Evolutionary conservation across 768 basidiomycete species (phyloP).

Genomic region (Auricularia sp.): DNA sequence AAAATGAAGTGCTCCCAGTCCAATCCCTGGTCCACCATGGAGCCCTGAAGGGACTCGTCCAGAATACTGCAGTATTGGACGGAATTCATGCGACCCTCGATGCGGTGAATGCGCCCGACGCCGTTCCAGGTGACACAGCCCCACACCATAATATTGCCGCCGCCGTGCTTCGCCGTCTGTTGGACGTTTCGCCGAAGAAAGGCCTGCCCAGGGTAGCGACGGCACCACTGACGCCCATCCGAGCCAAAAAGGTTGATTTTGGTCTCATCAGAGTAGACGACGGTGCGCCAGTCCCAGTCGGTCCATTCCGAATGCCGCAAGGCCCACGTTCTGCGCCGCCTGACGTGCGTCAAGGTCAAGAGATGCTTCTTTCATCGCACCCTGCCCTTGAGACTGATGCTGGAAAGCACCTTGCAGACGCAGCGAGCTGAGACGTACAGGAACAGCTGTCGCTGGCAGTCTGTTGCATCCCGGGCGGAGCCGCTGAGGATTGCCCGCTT

Average conservation of each 20-base stretch:
- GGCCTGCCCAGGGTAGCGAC: slow-evolving; percentile 19
- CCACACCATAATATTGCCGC: slow-evolving; percentile 28
- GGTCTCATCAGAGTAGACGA: slow-evolving; percentile 26
- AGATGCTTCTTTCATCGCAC: slow-evolving; percentile 12
- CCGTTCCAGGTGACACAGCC: slow-evolving; percentile 22
- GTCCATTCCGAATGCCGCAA: slow-evolving; percentile 17
- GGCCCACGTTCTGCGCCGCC: slow-evolving; percentile 15
- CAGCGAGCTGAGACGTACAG: slow-evolving; percentile 1
- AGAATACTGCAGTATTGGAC: slow-evolving; percentile 20
- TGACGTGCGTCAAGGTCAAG: slow-evolving; percentile 12
- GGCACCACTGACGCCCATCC: slow-evolving; percentile 23
- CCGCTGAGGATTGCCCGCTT: too few relatives aligned
- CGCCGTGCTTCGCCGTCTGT: slow-evolving; percentile 26
- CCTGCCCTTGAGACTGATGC: slow-evolving; percentile 4
- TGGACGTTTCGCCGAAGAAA: slow-evolving; percentile 14
- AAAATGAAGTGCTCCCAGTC: slow-evolving; percentile 15
- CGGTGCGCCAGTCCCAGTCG: slow-evolving; percentile 17
- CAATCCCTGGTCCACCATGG: slow-evolving; percentile 15
- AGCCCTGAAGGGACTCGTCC: slow-evolving; percentile 19
- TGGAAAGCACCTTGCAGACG: not conserved
- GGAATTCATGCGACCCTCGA: slow-evolving; percentile 24
- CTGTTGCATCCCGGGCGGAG: slow-evolving; percentile 1
- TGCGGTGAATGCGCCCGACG: slow-evolving; percentile 18
- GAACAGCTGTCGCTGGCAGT: slow-evolving; percentile 5
- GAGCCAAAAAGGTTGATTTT: slow-evolving; percentile 23